Conservation (phyloP, 2,329 filamentous ascomycete species). For the Orbilia brochopaga region DNA sequence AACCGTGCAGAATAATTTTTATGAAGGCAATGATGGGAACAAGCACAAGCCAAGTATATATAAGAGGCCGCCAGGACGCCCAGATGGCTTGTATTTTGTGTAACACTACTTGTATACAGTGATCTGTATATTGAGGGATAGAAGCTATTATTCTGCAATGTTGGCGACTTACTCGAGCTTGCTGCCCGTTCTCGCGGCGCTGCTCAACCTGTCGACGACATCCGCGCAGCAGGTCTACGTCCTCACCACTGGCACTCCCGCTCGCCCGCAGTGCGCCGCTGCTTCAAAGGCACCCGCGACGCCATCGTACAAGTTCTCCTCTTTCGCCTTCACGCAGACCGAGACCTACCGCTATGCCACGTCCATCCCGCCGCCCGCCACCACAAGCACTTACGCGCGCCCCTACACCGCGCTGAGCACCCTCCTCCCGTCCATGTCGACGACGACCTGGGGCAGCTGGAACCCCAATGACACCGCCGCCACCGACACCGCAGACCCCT, state of each 20-base stretch:
- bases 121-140: too few species aligned
- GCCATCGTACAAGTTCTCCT: slow-evolving; percentile 23
- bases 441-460: slow-evolving; percentile 23
- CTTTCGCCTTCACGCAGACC: slow-evolving; percentile 19
- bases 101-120: too few species aligned
- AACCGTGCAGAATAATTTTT: too few species aligned
- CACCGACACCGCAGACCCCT: slow-evolving; percentile 29
- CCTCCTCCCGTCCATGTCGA: slow-evolving; percentile 18
- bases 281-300: slow-evolving; percentile 16
- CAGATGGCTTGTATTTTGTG: too few species aligned
- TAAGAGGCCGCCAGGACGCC: too few species aligned
- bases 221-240: slow-evolving; percentile 23
- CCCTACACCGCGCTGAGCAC: slow-evolving; percentile 12
- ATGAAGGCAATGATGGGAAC: too few species aligned
- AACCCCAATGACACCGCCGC: slow-evolving; percentile 21
- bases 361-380: slow-evolving; percentile 10
- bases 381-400: slow-evolving; percentile 12
- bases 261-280: slow-evolving; percentile 14
- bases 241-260: slow-evolving; percentile 11
- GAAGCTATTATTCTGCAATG: too few species aligned
- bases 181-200: not conserved
- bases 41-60: too few species aligned
- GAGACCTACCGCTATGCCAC: slow-evolving; percentile 29
- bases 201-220: not conserved
- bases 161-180: too few species aligned